A percentile compares a stretch with the other conserved stretches of the same genome.
These are phyloP conservation scores for Aspergillus sp. DNA, from an alignment of 2,329 filamentous ascomycete genomes.

Conservation along the genomic window DNA sequence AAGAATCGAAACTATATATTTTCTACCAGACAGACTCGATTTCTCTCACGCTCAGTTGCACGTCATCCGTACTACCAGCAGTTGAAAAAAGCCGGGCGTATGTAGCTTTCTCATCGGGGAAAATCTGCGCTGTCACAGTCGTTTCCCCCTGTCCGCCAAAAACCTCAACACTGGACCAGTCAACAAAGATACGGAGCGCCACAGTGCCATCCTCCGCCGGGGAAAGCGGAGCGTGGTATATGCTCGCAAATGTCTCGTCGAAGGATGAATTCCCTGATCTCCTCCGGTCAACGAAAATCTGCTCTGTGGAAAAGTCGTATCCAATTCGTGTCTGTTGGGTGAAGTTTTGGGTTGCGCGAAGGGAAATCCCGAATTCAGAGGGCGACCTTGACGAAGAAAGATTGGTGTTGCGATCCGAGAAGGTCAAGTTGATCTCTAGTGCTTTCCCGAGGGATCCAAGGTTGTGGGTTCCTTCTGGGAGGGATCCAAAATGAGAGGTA, in stretches of 20 bases:
- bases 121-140: slow-evolving; percentile 30
- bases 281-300: slow-evolving; percentile 27
- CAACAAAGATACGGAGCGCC: slow-evolving; percentile 24
- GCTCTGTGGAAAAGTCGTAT: slow-evolving; percentile 25
- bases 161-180: slow-evolving; percentile 32
- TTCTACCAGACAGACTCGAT: background rate
- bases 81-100: slow-evolving; percentile 2
- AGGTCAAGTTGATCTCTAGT: slow-evolving; percentile 22
- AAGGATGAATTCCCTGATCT: slow-evolving; percentile 23
- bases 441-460: slow-evolving; percentile 20
- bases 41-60: background rate
- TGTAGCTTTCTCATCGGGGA: slow-evolving; percentile 20
- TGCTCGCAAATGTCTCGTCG: slow-evolving; percentile 23
- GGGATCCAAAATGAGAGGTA: slow-evolving; percentile 3
- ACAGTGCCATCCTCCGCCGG: slow-evolving; percentile 19
- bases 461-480: slow-evolving; percentile 12
- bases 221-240: slow-evolving; percentile 20
- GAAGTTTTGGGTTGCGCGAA: slow-evolving; percentile 20
- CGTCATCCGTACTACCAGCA: background rate
- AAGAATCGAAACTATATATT: too few relatives aligned
- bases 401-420: slow-evolving; percentile 9
- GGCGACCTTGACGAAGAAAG: background rate
- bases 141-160: slow-evolving; percentile 28
- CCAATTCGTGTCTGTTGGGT: slow-evolving; percentile 26
- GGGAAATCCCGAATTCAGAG: slow-evolving; percentile 17